A percentile compares a stretch with the other conserved stretches of the same genome.
These are phyloP conservation scores for Bruguiera hainesii DNA, from an alignment of 441 rosid species.

Conservation along the genomic window DNA sequence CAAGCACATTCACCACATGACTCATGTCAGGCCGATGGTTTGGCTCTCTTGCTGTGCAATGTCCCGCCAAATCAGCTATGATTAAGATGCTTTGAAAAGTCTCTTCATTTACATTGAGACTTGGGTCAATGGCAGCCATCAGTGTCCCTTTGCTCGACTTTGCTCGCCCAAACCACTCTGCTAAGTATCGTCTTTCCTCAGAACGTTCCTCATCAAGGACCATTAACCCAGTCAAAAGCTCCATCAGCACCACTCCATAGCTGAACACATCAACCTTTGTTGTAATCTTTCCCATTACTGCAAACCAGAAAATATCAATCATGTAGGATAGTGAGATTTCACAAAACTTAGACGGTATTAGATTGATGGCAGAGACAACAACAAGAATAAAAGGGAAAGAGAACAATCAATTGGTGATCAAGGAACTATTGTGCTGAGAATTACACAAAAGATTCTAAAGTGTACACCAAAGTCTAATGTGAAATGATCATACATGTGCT, in stretches of 20 bases:
- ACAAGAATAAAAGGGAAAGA: not conserved
- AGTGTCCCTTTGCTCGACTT: conserved; percentile 33
- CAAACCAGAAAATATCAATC: not conserved
- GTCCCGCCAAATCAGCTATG: conserved; percentile 36
- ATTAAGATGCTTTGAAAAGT: conserved; percentile 11
- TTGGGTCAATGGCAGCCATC: conserved; percentile 21
- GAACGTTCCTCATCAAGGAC: conserved; percentile 34
- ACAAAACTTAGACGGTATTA: too few relatives aligned
- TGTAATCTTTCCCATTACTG: conserved; percentile 44
- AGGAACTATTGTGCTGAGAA: too few relatives aligned
- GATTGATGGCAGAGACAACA: not conserved
- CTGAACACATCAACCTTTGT: conserved; percentile 40
- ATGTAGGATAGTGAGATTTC: not conserved
- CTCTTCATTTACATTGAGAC: not conserved
- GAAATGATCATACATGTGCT: too few relatives aligned
- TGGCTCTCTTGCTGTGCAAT: conserved; percentile 41
- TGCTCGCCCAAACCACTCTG: conserved; percentile 38
- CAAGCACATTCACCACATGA: conserved; percentile 35
- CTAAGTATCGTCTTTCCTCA: conserved; percentile 36
- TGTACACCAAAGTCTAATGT: too few relatives aligned
- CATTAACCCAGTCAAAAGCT: conserved; percentile 36
- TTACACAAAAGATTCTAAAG: too few relatives aligned
- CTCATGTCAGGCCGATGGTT: conserved; percentile 44
- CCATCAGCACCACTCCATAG: conserved; percentile 41
- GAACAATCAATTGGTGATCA: too few relatives aligned